A percentile compares a stretch with the other conserved stretches of the same genome.
phyloP scores from a whole-genome alignment of 208 protist genomes.

The Crithidia thermophila region DNA sequence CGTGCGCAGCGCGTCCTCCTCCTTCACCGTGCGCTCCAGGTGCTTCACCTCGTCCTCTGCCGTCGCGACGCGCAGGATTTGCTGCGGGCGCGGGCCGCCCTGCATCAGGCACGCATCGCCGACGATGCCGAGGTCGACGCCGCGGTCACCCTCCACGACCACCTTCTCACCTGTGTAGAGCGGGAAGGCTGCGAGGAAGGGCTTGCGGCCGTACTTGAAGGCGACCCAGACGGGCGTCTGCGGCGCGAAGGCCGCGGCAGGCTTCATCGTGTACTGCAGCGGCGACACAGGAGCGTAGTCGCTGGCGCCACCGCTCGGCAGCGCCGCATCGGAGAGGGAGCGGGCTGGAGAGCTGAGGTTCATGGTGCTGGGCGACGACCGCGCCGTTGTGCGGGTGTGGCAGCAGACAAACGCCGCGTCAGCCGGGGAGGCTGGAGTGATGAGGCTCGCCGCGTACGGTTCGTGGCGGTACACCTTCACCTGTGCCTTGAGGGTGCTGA shows the following conservation, averaged over 20 bases:
- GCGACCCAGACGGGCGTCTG: constrained; percentile 40
- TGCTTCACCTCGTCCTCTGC: constrained; percentile 46
- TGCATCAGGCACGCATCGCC: constrained; percentile 27
- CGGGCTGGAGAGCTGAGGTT: constrained; percentile 13
- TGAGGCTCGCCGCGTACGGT: constrained; percentile 58
- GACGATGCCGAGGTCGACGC: constrained; percentile 71
- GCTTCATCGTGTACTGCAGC: constrained; percentile 2
- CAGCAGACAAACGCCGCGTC: constrained; percentile 24
- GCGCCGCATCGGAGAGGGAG: constrained; percentile 9
- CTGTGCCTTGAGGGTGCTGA: constrained; percentile 1
- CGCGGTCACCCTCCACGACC: constrained; percentile 80
- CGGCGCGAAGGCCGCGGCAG: constrained; percentile 10
- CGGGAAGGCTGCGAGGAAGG: constrained; percentile 39
- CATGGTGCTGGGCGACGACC: constrained; percentile 11
- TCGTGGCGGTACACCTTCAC: constrained; percentile 60
- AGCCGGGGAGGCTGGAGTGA: constrained; percentile 23
- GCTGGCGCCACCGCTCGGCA: constrained; percentile 11
- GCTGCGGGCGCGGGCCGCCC: not conserved
- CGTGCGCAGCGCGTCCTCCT: constrained; percentile 49
- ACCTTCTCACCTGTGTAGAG: constrained; percentile 45
- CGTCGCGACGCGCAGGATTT: constrained; percentile 41
- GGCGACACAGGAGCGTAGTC: constrained; percentile 1
- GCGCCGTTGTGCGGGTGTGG: constrained; percentile 12
- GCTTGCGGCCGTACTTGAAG: constrained; percentile 82
- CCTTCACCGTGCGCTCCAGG: constrained; percentile 34